Percentiles rank a stretch among this genome's conserved stretches.
These are phyloP conservation scores for Nitzschia sp. DNA, from an alignment of 108 stramenopile species.

Conservation along the genomic window DNA sequence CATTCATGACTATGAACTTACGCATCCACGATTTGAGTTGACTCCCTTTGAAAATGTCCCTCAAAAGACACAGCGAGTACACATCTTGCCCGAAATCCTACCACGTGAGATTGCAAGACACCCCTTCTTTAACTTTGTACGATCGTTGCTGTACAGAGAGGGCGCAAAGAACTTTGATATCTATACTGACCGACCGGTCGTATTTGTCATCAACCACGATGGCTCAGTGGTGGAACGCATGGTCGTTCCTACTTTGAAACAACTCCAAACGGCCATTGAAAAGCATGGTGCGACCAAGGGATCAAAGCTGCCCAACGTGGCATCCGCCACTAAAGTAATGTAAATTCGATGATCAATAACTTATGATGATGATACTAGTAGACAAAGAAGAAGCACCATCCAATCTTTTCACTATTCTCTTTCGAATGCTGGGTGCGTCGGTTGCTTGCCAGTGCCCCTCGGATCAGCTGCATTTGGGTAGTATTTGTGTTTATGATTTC, in stretches of 20 bases:
- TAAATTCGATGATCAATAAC: too few species aligned
- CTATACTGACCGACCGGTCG: conserved; percentile 8
- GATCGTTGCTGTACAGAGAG: conserved; percentile 1
- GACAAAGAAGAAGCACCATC: too few species aligned
- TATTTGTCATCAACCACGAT: conserved; percentile 11
- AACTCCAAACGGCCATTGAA: neutral
- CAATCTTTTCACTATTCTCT: too few species aligned
- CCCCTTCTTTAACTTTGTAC: conserved; percentile 7
- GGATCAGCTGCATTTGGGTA: too few species aligned
- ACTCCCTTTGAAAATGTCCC: neutral
- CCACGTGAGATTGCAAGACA: conserved; percentile 3
- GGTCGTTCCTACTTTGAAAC: conserved; percentile 10
- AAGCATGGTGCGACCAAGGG: neutral
- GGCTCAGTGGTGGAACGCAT: neutral
- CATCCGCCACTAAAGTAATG: too few species aligned
- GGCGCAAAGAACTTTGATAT: conserved; percentile 3
- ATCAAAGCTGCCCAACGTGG: too few species aligned
- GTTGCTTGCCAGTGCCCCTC: too few species aligned
- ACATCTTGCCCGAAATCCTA: neutral
- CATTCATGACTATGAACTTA: neutral
- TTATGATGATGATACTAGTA: too few species aligned
- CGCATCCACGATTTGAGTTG: conserved; percentile 4
- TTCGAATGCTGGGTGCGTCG: too few species aligned
- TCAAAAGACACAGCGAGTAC: neutral
- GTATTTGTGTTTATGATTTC: too few species aligned